phyloP scores from a whole-genome alignment of 2,329 filamentous ascomycete genomes.

The Dothiorella sarmentorum region DNA sequence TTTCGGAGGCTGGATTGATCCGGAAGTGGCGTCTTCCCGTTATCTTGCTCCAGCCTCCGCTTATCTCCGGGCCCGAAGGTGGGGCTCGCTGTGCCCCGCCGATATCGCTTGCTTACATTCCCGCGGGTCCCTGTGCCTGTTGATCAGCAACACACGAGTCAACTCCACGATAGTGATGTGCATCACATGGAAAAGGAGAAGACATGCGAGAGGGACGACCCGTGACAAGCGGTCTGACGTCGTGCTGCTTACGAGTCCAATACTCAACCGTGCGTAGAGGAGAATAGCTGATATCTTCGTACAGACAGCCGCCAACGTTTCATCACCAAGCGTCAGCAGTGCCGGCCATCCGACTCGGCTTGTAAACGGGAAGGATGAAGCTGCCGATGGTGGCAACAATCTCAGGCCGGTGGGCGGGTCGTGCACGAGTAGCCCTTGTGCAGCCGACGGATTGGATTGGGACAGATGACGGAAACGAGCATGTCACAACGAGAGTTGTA shows the following conservation, averaged over 20 bases:
- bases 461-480: no score
- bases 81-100: no score
- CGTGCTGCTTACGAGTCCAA: background rate
- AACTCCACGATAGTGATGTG: background rate
- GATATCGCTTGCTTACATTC: background rate
- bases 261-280: background rate
- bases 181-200: background rate
- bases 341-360: background rate
- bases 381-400: background rate
- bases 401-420: background rate
- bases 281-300: background rate
- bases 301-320: background rate
- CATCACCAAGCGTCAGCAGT: background rate
- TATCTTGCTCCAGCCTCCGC: background rate
- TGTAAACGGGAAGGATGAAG: background rate
- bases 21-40: background rate
- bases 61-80: background rate
- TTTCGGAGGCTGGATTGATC: background rate
- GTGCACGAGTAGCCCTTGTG: background rate
- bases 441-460: no score
- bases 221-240: conserved; percentile 4
- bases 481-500: no score
- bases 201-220: no score
- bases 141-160: no score
- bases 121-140: background rate